A percentile compares a stretch with the other conserved stretches of the same genome.
These are phyloP conservation scores for Carex scoparia DNA, from an alignment of 176 grass and related monocot species.

Conservation along the genomic window DNA sequence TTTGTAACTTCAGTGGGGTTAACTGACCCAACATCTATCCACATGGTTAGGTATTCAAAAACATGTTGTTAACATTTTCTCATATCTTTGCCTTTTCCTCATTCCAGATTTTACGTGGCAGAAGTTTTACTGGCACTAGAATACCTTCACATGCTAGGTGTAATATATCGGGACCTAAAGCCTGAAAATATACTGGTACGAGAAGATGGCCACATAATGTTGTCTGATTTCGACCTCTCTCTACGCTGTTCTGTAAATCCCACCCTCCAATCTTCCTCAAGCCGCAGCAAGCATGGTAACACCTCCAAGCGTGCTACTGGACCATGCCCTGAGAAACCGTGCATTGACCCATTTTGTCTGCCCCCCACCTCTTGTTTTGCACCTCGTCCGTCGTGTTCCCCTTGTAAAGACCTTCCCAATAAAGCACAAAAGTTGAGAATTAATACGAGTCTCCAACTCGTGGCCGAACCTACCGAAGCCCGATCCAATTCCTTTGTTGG, in stretches of 20 bases:
- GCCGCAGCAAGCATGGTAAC: conserved; percentile 6
- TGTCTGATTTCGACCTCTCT: conserved; percentile 79
- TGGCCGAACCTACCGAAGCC: conserved; percentile 59
- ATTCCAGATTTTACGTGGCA: conserved; percentile 72
- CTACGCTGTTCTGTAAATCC: conserved; percentile 68
- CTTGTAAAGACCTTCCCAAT: not conserved
- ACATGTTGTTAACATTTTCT: not conserved
- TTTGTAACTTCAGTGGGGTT: not conserved
- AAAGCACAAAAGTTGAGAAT: conserved; percentile 16
- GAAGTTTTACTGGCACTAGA: conserved; percentile 70
- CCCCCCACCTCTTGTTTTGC: conserved; percentile 13
- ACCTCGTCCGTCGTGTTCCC: not conserved
- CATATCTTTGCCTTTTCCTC: not conserved
- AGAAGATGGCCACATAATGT: conserved; percentile 87
- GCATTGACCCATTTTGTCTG: conserved; percentile 12
- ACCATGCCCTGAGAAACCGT: conserved; percentile 9
- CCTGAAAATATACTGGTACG: conserved; percentile 78
- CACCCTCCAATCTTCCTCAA: conserved; percentile 56
- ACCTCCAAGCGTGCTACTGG: not conserved
- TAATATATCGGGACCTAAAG: conserved; percentile 84
- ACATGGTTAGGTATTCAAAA: not conserved
- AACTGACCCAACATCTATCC: not conserved
- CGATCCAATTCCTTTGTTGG: conserved; percentile 87
- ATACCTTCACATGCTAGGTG: conserved; percentile 81
- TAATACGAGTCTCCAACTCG: conserved; percentile 28